Evolutionary conservation across 257 asterid species (phyloP), one percentile per base, ranked within the genome.

Genomic region (Salvia rosmarinus): DNA sequence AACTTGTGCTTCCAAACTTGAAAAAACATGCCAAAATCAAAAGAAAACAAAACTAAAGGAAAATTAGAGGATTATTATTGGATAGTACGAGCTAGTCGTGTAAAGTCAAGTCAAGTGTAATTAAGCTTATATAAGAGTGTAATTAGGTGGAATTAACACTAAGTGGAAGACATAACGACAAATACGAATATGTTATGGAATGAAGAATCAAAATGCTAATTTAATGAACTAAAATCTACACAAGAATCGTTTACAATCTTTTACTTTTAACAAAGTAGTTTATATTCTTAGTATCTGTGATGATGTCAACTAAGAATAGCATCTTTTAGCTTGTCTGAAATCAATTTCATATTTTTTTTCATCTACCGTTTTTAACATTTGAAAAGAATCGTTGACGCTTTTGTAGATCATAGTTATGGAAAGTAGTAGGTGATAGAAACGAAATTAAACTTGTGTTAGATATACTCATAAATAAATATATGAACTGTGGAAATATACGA

Each of bases 161-260:
- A 75, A 50, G 42, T 40, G 42, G 59, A 75, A 30, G 58, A 65
- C 46, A 56, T 17, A 4, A 3, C 17, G 30, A 13, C 23, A 50
- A 65, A 34, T 23, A 17, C 13, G 12, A 62, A 49, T 28, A 64
- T 64, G 39, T 64, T 51, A 64, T 43, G 6, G n/a, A 19, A 16
- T 23, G 34, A 49, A 47, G 70, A 67, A 58, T 68, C 54, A 42
- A 17, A 60, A 60, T 62, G 32, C 67, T 51, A 52, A 60, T 68
- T 44, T 76, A 63, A 70, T 50, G 65, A 61, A 51, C 77, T 64
- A 77, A 77, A 77, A 77, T 70, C 77, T 42, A 64, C 56, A 70
- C 6, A 55, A 77, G 68, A 60, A 70, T 77, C 77, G 64, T 70
- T 40, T 10, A 39, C 30, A 76, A 69, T 76, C 72, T 75, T 62